Conservation (phyloP, 495 filamentous ascomycete genomes). For the Haplographium delicatum region DNA sequence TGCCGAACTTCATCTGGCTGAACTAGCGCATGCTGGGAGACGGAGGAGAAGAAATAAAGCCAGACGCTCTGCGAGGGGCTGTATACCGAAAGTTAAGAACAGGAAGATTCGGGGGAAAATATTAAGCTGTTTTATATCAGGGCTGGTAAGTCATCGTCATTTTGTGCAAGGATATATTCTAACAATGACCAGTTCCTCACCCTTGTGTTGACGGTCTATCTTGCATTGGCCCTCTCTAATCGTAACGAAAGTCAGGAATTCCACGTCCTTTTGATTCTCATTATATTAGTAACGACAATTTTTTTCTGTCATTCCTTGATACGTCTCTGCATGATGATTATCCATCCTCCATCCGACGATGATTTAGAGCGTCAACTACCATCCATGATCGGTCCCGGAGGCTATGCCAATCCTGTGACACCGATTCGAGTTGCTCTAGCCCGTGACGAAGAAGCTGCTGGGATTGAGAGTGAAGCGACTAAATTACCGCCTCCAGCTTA, state of each 20-base stretch:
- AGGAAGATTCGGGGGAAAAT: slow-evolving; percentile 49
- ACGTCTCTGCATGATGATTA: slow-evolving; percentile 60
- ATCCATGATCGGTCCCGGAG: slow-evolving; percentile 41
- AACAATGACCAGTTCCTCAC: slow-evolving; percentile 52
- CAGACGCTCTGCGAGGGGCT: slow-evolving; percentile 5
- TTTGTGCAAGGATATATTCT: slow-evolving; percentile 6
- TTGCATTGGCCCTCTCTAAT: slow-evolving; percentile 29
- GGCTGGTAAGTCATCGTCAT: slow-evolving; percentile 46
- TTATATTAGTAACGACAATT: slow-evolving; percentile 66
- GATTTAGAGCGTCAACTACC: slow-evolving; percentile 29
- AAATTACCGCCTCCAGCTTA: slow-evolving; percentile 79
- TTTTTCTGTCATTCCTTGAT: slow-evolving; percentile 76
- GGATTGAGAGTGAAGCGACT: slow-evolving; percentile 44
- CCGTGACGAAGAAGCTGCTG: slow-evolving; percentile 55
- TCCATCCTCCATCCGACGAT: slow-evolving; percentile 25
- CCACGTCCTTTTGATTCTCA: slow-evolving; percentile 69
- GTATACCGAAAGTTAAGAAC: slow-evolving; percentile 44
- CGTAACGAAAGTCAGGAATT: slow-evolving; percentile 48
- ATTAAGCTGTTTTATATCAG: slow-evolving; percentile 34
- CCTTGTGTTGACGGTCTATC: slow-evolving; percentile 55
- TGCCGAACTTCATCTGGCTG: slow-evolving; percentile 31
- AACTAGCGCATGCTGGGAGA: slow-evolving; percentile 26
- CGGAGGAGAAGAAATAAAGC: slow-evolving; percentile 15
- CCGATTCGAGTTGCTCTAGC: slow-evolving; percentile 60
- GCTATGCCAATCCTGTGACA: slow-evolving; percentile 54